Conservation (phyloP, 495 filamentous ascomycete genomes). For the Penicillium cataractarum region DNA sequence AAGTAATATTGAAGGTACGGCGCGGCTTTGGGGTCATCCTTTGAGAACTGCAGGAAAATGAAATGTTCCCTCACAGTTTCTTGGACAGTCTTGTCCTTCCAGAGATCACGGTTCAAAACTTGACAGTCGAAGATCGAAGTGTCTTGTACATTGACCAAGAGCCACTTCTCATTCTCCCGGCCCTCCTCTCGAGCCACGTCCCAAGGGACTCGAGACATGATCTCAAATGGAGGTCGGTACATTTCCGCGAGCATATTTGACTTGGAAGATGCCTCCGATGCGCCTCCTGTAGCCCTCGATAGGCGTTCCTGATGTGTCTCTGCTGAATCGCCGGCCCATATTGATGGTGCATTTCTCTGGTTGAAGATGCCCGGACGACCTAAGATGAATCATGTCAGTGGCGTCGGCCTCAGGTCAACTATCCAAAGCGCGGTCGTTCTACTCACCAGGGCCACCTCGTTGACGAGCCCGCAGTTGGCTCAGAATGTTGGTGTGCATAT, state of each 20-base stretch:
- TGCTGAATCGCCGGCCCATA: conserved; percentile 70
- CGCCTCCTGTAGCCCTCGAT: conserved; percentile 69
- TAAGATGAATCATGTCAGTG: conserved; percentile 20
- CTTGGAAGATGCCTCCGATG: conserved; percentile 71
- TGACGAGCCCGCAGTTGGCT: conserved; percentile 66
- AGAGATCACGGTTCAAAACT: conserved; percentile 88
- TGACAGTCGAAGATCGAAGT: conserved; percentile 90
- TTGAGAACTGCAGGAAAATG: conserved; percentile 89
- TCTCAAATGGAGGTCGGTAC: conserved; percentile 86
- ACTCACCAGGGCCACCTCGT: conserved; percentile 45
- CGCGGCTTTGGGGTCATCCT: conserved; percentile 72
- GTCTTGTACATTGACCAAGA: conserved; percentile 94
- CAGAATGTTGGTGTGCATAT: conserved; percentile 64
- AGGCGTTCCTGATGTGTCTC: conserved; percentile 54
- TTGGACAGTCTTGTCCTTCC: conserved; percentile 80
- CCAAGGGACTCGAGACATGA: conserved; percentile 76
- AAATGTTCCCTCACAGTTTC: conserved; percentile 89
- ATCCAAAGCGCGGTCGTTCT: not conserved
- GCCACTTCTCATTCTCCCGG: conserved; percentile 86
- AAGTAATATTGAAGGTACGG: conserved; percentile 93
- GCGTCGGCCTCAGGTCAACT: conserved; percentile 13
- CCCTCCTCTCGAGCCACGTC: conserved; percentile 82
- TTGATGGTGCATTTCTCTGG: conserved; percentile 66
- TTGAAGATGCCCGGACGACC: conserved; percentile 81
- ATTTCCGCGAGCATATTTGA: conserved; percentile 80